Evolutionary conservation across 768 basidiomycete species (phyloP), one percentile per base, ranked within the genome.

Genomic region (Leccinum longicurvipes): DNA sequence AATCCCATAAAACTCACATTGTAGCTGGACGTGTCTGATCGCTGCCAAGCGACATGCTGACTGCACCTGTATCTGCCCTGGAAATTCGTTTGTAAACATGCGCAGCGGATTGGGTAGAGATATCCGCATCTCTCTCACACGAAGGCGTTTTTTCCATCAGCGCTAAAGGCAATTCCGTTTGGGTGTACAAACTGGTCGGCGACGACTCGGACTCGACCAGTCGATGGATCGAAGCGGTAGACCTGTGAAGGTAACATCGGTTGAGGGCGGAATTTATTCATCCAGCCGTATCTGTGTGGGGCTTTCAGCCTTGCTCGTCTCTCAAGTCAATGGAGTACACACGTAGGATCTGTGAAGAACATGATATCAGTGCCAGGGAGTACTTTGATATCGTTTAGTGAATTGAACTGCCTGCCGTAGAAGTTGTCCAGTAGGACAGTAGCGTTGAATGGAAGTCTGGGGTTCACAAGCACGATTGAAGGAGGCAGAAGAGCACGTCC

Each of bases 331-430:
- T 3, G 1, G 31, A 24, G 17, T 11, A 78, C 82, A 39, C 73
- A 91, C 81, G 76, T 73, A 9, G 79, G 77, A 60, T 92, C 91
- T 0, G 91, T 92, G 70, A 93, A 91, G 73, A 86, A 91, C 3
- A 92, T 59, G 44, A 81, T 80, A 34, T 83, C 83, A 55, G 80
- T 86, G 15, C 71, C 71, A 1, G 87, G 87, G 49, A 90, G 85
- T 1, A 90, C 74, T 62, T 87, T 91, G 54, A 87, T 76, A 60
- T 93, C 91, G 67, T 91, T 91, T 39, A 92, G 68, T 1, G 90
- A 90, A 68, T 89, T 91, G 74, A 91, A 92, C 59, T 90, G 89
- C 6, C 89, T 76, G 3, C 90, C 90, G 63, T 82, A 87, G 72
- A 79, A 89, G 72, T 91, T 91, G 69, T 92, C 87, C 57, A 93